Evolutionary conservation across 1,139 yeast genomes (phyloP).

Genomic region (Torulaspora pretoriensis): DNA sequence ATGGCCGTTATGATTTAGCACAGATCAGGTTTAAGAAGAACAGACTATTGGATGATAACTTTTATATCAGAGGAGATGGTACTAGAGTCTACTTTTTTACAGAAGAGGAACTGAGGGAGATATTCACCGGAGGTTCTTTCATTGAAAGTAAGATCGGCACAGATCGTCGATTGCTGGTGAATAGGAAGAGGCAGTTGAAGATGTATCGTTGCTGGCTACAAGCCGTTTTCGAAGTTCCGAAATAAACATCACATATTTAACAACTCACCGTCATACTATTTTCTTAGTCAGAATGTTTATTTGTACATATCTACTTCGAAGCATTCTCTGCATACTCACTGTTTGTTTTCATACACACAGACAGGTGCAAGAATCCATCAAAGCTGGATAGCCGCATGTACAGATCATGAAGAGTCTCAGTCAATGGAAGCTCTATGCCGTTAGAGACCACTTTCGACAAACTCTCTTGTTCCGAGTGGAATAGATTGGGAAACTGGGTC

Average conservation of each 20-base stretch:
- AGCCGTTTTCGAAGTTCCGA: constrained; percentile 62
- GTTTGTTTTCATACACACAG: constrained; percentile 9
- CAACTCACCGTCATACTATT: neutral
- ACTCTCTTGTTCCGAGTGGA: constrained; percentile 36
- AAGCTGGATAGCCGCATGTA: constrained; percentile 54
- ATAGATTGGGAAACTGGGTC: constrained; percentile 44
- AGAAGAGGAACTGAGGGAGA: constrained; percentile 78
- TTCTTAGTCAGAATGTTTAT: neutral
- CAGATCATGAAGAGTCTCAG: constrained; percentile 48
- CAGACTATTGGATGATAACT: constrained; percentile 82
- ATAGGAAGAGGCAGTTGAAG: constrained; percentile 83
- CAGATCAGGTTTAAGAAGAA: constrained; percentile 91
- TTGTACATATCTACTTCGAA: neutral
- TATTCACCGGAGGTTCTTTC: constrained; percentile 63
- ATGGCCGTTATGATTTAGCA: constrained; percentile 93
- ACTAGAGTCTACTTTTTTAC: constrained; percentile 96
- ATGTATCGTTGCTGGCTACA: constrained; percentile 98
- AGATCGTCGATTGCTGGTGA: constrained; percentile 85
- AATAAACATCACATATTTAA: constrained; percentile 1
- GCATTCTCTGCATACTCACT: constrained; percentile 6
- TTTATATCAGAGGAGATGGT: constrained; percentile 96
- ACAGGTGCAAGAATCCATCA: constrained; percentile 74
- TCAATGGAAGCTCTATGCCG: constrained; percentile 54
- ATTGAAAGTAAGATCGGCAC: constrained; percentile 73
- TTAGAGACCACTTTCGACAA: constrained; percentile 52